Base-by-base conservation (phyloP, 805 yeast genomes). In the Cyberlindnera euphorbiiphila region DNA sequence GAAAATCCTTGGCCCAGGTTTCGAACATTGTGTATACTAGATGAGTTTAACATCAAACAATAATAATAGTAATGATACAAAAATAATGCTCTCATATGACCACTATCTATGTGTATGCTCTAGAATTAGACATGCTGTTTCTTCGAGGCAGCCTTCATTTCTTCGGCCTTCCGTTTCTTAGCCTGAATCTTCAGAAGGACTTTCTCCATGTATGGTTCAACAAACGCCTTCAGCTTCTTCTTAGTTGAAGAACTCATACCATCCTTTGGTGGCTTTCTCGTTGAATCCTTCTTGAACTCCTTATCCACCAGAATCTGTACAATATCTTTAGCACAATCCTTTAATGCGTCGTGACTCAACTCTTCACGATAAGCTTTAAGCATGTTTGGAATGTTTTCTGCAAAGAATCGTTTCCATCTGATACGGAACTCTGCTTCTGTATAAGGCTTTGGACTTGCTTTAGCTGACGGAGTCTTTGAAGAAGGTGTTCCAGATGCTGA, bases 321-420 rank as follows among this genome's bases (percentile, higher is more conserved):
- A 40, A 91, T 76, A 34, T 88, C 96, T 43, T 77, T 74, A 3
- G 96, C 85, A 60, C 88, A 82, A 25, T 71, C 71, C 61, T 89
- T 91, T 35, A 86, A 54, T 39, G 76, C 70, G 5, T 84, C 95
- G 41, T 76, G 78, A 5, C 87, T 88, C 16, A 91, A 66, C 37
- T 77, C 79, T 3, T 66, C 56, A 46, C 76, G 81, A 57, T 82
- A 76, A 47, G 74, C 76, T 46, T 78, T 78, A 37, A 89, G 68
- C 53, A 84, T 60, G 51, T 88, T 87, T 9, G 97, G 97, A 9
- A 91, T 84, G 49, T 76, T 68, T 12, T 69, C 61, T 2, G 96
- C 97, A 56, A 91, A 76, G 32, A 57, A 58, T 20, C 49, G 57
- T 28, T 55, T 55, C 73, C 73, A 68, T 26, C 53, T 50, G 39